Evolutionary conservation across 2,329 filamentous ascomycete genomes (phyloP).

Genomic region (Neopestalotiopsis sp.): DNA sequence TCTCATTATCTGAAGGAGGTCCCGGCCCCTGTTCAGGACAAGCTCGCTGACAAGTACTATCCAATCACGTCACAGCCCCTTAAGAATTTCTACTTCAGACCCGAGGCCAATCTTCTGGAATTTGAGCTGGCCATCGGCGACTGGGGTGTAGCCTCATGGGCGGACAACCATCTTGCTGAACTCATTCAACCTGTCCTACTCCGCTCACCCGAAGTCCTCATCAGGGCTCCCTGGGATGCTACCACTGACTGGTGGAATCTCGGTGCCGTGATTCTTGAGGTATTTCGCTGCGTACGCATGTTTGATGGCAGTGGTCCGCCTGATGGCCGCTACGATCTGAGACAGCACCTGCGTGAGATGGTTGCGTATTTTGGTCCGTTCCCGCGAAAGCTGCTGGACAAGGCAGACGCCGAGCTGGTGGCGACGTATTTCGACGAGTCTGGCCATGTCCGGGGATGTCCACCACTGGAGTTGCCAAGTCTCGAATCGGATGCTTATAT

Average conservation of each 20-base stretch:
- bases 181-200: conserved; percentile 32
- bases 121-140: conserved; percentile 31
- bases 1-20: conserved; percentile 21
- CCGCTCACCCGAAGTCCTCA: conserved; percentile 32
- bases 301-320: conserved; percentile 22
- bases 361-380: conserved; percentile 26
- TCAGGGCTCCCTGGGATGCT: conserved; percentile 28
- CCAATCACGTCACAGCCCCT: conserved; percentile 3
- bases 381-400: conserved; percentile 24
- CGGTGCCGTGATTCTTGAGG: conserved; percentile 27
- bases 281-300: conserved; percentile 24
- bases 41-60: not conserved
- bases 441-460: not conserved
- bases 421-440: conserved; percentile 3
- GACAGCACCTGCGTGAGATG: conserved; percentile 27
- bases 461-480: not conserved
- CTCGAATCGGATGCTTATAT: conserved; percentile 14
- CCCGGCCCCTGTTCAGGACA: conserved; percentile 18
- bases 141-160: conserved; percentile 30
- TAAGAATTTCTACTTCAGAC: not conserved
- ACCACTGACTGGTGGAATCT: conserved; percentile 31
- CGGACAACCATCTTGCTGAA: conserved; percentile 24
- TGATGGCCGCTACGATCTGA: conserved; percentile 20
- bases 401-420: conserved; percentile 22
- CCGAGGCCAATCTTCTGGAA: not conserved